These are phyloP conservation scores for Penstemon davidsonii DNA, from an alignment of 257 asterid genomes.

Conservation along the genomic window DNA sequence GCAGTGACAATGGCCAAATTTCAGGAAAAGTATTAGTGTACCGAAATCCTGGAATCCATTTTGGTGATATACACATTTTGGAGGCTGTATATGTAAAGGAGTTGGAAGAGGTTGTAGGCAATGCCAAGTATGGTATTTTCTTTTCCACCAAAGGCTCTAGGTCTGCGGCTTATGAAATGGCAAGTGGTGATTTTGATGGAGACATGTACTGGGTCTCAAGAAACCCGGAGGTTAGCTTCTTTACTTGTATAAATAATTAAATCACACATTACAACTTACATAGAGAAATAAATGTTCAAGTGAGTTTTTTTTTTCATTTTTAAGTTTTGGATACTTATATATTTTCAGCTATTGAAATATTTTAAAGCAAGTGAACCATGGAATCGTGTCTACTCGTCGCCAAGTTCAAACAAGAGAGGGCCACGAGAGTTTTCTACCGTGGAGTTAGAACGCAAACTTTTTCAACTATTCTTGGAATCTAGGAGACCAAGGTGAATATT, in stretches of 20 bases:
- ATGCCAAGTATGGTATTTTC: conserved; percentile 80
- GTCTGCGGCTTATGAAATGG: conserved; percentile 85
- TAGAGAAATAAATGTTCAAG: too few relatives aligned
- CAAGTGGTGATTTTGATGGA: conserved; percentile 91
- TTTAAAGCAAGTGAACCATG: conserved; percentile 70
- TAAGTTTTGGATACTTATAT: too few relatives aligned
- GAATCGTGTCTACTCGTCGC: conserved; percentile 45
- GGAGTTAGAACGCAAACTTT: conserved; percentile 59
- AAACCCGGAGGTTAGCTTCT: conserved; percentile 65
- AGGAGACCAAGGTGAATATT: conserved; percentile 56
- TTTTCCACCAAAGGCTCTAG: conserved; percentile 73
- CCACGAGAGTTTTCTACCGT: conserved; percentile 43
- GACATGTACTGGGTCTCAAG: conserved; percentile 84
- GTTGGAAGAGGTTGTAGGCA: conserved; percentile 67
- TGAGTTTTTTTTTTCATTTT: too few relatives aligned
- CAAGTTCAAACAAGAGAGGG: conserved; percentile 38
- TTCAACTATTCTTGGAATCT: conserved; percentile 42
- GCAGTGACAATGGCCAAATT: conserved; percentile 76
- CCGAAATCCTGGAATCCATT: conserved; percentile 85
- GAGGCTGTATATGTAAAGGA: conserved; percentile 63
- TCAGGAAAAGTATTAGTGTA: conserved; percentile 79
- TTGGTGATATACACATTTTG: conserved; percentile 73
- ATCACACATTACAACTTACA: too few relatives aligned
- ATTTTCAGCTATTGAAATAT: conserved; percentile 50
- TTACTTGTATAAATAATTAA: not conserved